These are phyloP conservation scores for Salix viminalis DNA, from an alignment of 345 rosid genomes.

Conservation along the genomic window DNA sequence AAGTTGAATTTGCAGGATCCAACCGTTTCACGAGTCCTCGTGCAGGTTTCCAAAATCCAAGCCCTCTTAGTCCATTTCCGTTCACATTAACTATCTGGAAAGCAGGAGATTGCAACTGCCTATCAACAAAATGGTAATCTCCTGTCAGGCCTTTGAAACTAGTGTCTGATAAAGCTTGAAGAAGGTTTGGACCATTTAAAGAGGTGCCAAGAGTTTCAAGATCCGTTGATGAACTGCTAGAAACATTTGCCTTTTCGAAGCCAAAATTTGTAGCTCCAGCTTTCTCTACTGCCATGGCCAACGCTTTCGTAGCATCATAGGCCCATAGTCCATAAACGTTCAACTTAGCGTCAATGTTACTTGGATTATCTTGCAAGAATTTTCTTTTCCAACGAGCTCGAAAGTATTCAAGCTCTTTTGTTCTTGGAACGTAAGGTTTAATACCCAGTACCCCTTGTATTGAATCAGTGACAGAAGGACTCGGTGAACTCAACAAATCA, in stretches of 20 bases:
- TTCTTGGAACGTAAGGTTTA: constrained; percentile 16
- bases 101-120: constrained; percentile 27
- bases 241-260: constrained; percentile 5
- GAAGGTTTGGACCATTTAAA: constrained; percentile 24
- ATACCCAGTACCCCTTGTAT: constrained; percentile 46
- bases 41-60: constrained; percentile 37
- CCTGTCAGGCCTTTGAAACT: constrained; percentile 37
- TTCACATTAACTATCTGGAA: constrained; percentile 38
- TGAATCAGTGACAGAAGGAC: constrained; percentile 5
- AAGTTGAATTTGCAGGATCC: neutral
- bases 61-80: constrained; percentile 9
- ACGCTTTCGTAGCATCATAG: constrained; percentile 39
- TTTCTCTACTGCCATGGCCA: constrained; percentile 40
- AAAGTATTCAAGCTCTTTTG: constrained; percentile 18
- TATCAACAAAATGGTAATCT: constrained; percentile 24
- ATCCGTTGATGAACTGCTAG: constrained; percentile 1
- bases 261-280: neutral
- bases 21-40: constrained; percentile 4
- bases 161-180: constrained; percentile 4
- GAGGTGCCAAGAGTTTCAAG: constrained; percentile 17
- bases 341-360: neutral
- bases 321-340: constrained; percentile 33
- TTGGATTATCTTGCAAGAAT: constrained; percentile 18
- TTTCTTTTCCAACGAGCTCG: constrained; percentile 26
- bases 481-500: constrained; percentile 1